Conservation (phyloP, 1,284 basidiomycete genomes). For the Cryptococcus sp. region DNA sequence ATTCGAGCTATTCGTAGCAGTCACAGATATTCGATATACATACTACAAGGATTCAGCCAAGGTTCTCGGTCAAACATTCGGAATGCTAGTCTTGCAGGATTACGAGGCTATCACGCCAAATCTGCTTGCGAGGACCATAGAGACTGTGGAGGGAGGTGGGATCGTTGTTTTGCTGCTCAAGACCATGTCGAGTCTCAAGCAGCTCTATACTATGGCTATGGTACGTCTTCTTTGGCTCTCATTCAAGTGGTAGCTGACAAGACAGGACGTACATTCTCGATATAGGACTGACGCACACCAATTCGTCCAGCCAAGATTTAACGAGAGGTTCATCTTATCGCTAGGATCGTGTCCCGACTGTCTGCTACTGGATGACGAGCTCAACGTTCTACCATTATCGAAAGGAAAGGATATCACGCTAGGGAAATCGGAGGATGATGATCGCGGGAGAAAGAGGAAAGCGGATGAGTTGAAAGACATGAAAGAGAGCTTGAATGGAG, state of each 20-base stretch:
- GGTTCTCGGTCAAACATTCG: slow-evolving; percentile 94
- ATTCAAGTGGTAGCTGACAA: slow-evolving; percentile 1
- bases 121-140: slow-evolving; percentile 90
- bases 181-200: slow-evolving; percentile 89
- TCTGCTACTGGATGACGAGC: slow-evolving; percentile 91
- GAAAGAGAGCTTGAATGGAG: slow-evolving; percentile 73
- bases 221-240: slow-evolving; percentile 52
- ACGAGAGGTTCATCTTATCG: slow-evolving; percentile 95
- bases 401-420: slow-evolving; percentile 82
- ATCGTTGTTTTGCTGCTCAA: slow-evolving; percentile 87
- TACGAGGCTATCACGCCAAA: slow-evolving; percentile 99
- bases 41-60: slow-evolving; percentile 94
- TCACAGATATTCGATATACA: slow-evolving; percentile 98
- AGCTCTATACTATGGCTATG: slow-evolving; percentile 96
- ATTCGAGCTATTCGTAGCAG: slow-evolving; percentile 96
- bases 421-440: slow-evolving; percentile 41
- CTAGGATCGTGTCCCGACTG: slow-evolving; percentile 87
- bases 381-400: slow-evolving; percentile 97
- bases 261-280: slow-evolving; percentile 84
- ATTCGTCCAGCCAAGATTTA: slow-evolving; percentile 89
- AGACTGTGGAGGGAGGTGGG: slow-evolving; percentile 97
- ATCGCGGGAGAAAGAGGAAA: slow-evolving; percentile 42
- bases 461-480: slow-evolving; percentile 69
- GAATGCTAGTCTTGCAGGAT: slow-evolving; percentile 96
- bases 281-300: slow-evolving; percentile 90